Evolutionary conservation across 495 filamentous ascomycete species (phyloP).

Genomic region (Penicillium ochrochloron): DNA sequence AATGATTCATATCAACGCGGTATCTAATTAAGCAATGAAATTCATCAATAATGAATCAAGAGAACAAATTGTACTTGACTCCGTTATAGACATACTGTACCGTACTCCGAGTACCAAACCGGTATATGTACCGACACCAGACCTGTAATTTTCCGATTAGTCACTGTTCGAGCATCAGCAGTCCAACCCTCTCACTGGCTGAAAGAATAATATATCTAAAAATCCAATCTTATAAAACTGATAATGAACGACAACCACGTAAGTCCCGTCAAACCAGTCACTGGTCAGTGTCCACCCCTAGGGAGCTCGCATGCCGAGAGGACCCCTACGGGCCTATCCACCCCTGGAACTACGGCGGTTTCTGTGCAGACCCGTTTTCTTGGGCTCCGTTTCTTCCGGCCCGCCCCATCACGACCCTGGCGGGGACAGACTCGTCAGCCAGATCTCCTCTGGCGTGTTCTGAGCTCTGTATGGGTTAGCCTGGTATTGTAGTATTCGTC

Average conservation of each 20-base stretch:
- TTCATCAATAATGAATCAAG: not conserved
- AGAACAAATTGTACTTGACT: not conserved
- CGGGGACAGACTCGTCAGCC: conserved; percentile 29
- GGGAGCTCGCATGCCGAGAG: conserved; percentile 10
- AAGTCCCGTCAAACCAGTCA: not conserved
- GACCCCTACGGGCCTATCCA: conserved; percentile 26
- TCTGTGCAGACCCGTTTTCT: conserved; percentile 38
- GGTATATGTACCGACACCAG: not conserved
- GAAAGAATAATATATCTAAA: not conserved
- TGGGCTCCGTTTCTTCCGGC: conserved; percentile 36
- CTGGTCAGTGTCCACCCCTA: conserved; percentile 5
- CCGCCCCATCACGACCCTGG: conserved; percentile 27
- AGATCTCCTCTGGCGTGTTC: conserved; percentile 20
- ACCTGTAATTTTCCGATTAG: not conserved
- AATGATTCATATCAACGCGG: not conserved
- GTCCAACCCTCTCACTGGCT: too few relatives aligned
- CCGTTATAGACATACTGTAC: not conserved
- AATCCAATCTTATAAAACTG: not conserved
- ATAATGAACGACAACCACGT: not conserved
- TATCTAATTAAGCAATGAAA: not conserved
- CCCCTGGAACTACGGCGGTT: conserved; percentile 27
- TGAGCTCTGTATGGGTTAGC: not conserved
- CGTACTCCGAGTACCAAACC: conserved; percentile 3
- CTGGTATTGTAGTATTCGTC: not conserved
- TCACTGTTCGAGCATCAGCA: not conserved